phyloP scores from a whole-genome alignment of 371 early-diverging fungal genomes.

The Chytridium lagenaria region DNA sequence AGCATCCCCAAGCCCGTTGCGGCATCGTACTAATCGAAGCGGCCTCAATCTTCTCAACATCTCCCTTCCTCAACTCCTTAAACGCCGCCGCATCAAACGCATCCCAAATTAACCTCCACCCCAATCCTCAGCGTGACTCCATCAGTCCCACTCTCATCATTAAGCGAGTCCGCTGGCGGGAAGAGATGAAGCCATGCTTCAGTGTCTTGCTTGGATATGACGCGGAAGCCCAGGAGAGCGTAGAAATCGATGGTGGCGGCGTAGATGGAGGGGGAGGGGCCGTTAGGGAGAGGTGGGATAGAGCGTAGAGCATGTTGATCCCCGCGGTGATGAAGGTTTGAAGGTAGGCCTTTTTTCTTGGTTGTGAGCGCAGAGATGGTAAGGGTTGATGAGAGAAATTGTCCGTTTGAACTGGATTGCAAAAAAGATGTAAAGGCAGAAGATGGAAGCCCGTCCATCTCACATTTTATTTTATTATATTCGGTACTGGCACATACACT shows the following conservation, averaged over 20 bases:
- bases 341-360: no score
- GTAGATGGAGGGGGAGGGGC: slow-evolving; percentile 49
- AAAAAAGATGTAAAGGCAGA: not conserved
- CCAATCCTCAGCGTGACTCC: slow-evolving; percentile 47
- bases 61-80: not conserved
- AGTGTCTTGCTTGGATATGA: slow-evolving; percentile 40
- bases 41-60: slow-evolving; percentile 4
- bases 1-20: slow-evolving; percentile 22
- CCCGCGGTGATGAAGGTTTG: no score
- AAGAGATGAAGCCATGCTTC: slow-evolving; percentile 59
- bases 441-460: no score
- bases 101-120: not conserved
- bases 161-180: slow-evolving; percentile 34
- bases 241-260: slow-evolving; percentile 62
- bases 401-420: no score
- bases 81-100: slow-evolving; percentile 6
- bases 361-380: no score
- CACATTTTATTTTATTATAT: no score
- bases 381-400: no score
- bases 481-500: no score
- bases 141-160: slow-evolving; percentile 49
- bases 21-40: not conserved
- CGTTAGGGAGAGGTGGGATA: slow-evolving; percentile 66
- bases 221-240: slow-evolving; percentile 60
- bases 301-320: slow-evolving; percentile 29